Evolutionary conservation across 176 grass and related monocot species (phyloP).

Genomic region (Calamus simplicifolius): DNA sequence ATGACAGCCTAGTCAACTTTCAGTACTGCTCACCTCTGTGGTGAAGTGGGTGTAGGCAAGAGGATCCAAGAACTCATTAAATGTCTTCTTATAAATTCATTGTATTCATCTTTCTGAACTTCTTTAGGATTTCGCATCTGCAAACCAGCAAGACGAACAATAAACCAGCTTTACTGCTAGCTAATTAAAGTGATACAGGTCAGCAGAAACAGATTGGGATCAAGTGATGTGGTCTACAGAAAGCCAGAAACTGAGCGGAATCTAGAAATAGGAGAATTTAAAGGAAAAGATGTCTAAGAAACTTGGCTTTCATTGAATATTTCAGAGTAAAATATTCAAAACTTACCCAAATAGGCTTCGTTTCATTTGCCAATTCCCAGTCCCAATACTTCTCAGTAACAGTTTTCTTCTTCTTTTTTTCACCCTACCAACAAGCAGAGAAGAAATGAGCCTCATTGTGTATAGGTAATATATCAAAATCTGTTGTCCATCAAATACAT

Average conservation of each 20-base stretch:
- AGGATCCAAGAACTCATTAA: constrained; percentile 94
- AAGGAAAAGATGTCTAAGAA: too few relatives aligned
- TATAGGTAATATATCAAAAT: too few relatives aligned
- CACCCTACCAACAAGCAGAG: constrained; percentile 31
- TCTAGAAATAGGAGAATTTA: too few relatives aligned
- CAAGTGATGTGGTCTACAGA: too few relatives aligned
- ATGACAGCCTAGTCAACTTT: constrained; percentile 1
- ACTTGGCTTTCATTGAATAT: too few relatives aligned
- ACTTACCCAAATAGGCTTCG: constrained; percentile 85
- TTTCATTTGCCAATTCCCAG: constrained; percentile 88
- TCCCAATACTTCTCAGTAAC: constrained; percentile 94
- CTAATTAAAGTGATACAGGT: too few relatives aligned
- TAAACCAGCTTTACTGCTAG: neutral
- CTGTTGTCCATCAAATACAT: too few relatives aligned
- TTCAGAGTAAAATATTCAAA: too few relatives aligned
- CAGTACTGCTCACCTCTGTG: constrained; percentile 45
- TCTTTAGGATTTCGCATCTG: constrained; percentile 93
- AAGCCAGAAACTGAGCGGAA: too few relatives aligned
- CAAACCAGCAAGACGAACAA: constrained; percentile 11
- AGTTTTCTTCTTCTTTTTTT: constrained; percentile 89
- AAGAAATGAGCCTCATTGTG: neutral
- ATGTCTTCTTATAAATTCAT: constrained; percentile 91
- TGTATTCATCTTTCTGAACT: constrained; percentile 63
- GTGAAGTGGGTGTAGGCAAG: constrained; percentile 72
- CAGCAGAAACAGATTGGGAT: too few relatives aligned